Conservation (phyloP, 352 stramenopile genomes). For the Globisporangium splendens region DNA sequence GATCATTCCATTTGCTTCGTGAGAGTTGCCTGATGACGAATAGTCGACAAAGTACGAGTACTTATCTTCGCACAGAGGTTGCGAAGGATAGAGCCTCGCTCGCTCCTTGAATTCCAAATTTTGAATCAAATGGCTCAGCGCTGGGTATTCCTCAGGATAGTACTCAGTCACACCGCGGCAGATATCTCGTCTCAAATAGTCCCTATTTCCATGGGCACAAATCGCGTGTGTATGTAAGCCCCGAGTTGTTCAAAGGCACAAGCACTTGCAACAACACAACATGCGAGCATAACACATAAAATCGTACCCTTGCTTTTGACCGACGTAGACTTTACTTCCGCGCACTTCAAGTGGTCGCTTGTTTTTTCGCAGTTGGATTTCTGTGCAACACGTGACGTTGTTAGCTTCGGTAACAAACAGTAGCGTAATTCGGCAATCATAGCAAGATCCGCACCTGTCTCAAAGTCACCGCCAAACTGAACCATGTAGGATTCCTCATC, state of each 20-base stretch:
- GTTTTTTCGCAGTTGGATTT: slow-evolving; percentile 61
- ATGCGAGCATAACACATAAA: not conserved
- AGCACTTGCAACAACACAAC: not conserved
- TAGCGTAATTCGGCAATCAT: not conserved
- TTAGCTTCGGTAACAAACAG: not conserved
- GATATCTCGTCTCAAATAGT: slow-evolving; percentile 64
- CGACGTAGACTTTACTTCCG: slow-evolving; percentile 64
- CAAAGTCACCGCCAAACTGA: slow-evolving; percentile 75
- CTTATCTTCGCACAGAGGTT: slow-evolving; percentile 51
- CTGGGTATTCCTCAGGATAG: slow-evolving; percentile 59
- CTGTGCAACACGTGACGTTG: slow-evolving; percentile 16
- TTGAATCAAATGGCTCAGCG: slow-evolving; percentile 69
- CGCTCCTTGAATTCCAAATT: slow-evolving; percentile 55
- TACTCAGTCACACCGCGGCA: slow-evolving; percentile 85
- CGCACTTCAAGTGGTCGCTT: slow-evolving; percentile 58
- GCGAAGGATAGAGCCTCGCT: slow-evolving; percentile 54
- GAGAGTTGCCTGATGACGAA: slow-evolving; percentile 8
- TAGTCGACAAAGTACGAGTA: slow-evolving; percentile 76
- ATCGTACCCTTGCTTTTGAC: slow-evolving; percentile 79
- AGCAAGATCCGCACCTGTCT: slow-evolving; percentile 47
- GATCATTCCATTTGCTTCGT: slow-evolving; percentile 1
- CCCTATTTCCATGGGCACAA: slow-evolving; percentile 24
- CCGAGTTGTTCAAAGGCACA: not conserved
- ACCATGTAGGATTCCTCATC: slow-evolving; percentile 44
- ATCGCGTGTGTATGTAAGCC: not conserved